A percentile compares a stretch with the other conserved stretches of the same genome.
phyloP scores from a whole-genome alignment of 441 rosid species.

The Capsella rubella region DNA sequence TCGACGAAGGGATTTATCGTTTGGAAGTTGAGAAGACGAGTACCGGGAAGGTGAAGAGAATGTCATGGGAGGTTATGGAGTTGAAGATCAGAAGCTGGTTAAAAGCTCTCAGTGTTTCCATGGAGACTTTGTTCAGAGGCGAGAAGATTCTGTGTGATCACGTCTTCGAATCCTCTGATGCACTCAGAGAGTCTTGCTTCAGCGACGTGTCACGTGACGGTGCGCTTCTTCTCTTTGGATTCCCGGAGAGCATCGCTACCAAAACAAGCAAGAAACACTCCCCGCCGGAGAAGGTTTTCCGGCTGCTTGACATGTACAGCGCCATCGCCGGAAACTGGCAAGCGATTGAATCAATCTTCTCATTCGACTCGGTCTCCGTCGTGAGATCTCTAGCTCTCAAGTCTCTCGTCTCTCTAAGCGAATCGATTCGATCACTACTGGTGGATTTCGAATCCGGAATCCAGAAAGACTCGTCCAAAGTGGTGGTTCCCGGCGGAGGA shows the following conservation, averaged over 20 bases:
- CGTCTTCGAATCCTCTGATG: constrained; percentile 60
- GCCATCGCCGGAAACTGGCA: constrained; percentile 65
- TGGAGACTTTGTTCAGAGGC: constrained; percentile 64
- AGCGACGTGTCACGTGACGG: constrained; percentile 66
- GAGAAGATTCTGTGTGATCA: constrained; percentile 81
- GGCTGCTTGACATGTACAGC: constrained; percentile 68
- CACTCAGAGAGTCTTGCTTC: constrained; percentile 75
- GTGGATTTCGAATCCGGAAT: constrained; percentile 59
- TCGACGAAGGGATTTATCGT: constrained; percentile 75
- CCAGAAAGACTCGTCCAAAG: constrained; percentile 66
- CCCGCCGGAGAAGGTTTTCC: constrained; percentile 60
- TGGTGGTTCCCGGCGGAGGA: constrained; percentile 57
- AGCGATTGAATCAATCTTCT: constrained; percentile 72
- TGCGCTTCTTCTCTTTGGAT: constrained; percentile 63
- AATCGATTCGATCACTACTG: constrained; percentile 50
- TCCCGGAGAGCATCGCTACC: constrained; percentile 57
- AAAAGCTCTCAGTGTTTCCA: constrained; percentile 57
- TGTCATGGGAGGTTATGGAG: constrained; percentile 67
- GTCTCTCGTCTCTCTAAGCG: constrained; percentile 62
- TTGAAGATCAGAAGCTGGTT: constrained; percentile 70
- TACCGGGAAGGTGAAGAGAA: constrained; percentile 54
- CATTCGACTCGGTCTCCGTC: constrained; percentile 55
- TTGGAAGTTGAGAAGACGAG: constrained; percentile 58
- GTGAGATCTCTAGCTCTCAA: constrained; percentile 62
- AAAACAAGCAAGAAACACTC: constrained; percentile 56